Evolutionary conservation across 1,284 basidiomycete genomes (phyloP).

Genomic region (Ganoderma lingzhi): DNA sequence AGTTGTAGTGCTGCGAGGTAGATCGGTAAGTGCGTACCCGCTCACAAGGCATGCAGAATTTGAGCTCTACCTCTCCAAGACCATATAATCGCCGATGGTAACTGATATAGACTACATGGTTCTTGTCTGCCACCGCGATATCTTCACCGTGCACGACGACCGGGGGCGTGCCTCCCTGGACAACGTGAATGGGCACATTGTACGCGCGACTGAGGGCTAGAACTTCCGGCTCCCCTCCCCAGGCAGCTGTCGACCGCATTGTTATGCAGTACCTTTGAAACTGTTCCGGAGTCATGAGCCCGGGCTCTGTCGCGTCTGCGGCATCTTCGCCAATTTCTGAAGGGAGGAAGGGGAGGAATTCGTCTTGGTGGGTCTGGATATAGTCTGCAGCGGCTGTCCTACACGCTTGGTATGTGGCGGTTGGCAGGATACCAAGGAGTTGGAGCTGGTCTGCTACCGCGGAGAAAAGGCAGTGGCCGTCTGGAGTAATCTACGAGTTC

Average conservation of each 20-base stretch:
- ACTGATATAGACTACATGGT: conserved; percentile 76
- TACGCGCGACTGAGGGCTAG: conserved; percentile 89
- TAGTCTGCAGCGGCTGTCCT: conserved; percentile 83
- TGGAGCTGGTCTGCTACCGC: conserved; percentile 91
- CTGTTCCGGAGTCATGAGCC: conserved; percentile 75
- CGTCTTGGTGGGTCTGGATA: conserved; percentile 86
- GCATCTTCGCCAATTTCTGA: conserved; percentile 80
- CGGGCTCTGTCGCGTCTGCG: conserved; percentile 67
- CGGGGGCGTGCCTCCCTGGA: conserved; percentile 85
- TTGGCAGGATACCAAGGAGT: conserved; percentile 66
- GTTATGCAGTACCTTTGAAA: conserved; percentile 84
- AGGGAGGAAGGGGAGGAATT: conserved; percentile 95
- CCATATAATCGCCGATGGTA: conserved; percentile 95
- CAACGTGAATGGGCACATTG: conserved; percentile 89
- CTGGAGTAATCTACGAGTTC: conserved; percentile 81
- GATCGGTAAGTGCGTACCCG: neutral
- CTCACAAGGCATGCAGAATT: neutral
- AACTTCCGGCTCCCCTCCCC: conserved; percentile 99
- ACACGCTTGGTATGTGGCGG: conserved; percentile 65
- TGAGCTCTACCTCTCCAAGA: conserved; percentile 79
- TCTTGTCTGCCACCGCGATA: conserved; percentile 40
- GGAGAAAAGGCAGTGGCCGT: conserved; percentile 95
- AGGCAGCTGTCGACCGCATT: conserved; percentile 86
- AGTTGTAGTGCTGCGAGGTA: conserved; percentile 83
- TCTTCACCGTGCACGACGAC: conserved; percentile 83